Base-by-base conservation (phyloP, 78 protist genomes). In the Anaeramoeba ignava region DNA sequence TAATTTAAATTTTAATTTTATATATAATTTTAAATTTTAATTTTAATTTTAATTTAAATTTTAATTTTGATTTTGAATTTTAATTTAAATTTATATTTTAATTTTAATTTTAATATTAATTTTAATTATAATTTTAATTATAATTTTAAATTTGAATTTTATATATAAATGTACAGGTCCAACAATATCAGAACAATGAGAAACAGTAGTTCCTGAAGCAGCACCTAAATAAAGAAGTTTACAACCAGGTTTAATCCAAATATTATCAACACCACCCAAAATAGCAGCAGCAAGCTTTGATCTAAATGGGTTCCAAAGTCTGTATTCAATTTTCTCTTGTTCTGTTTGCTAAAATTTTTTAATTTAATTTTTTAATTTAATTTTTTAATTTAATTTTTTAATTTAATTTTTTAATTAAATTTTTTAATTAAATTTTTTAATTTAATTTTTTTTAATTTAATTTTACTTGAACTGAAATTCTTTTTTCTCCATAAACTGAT, bases 221-320 rank as follows among this genome's bases (percentile, higher is more conserved):
- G 99, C 99, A 40, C 99, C 99, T 33, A 98, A 89, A 87, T 98
- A 98, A 3, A 98, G 93, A 12, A 98, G 95, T 92, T 96, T 98
- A 41, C 95, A 39, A 78, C 99, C 99, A 38, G 99, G 99, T 41
- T 41, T 37, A 67, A 98, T 96, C 82, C 83, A 86, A 68, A 94
- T 89, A 89, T 91, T 85, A 42, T 91, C 97, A 23, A 98, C 91
- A 84, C 99, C 99, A 41, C 95, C 93, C 3, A 97, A 85, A 40
- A 97, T 80, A 54, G 99, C 99, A 1, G 99, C 97, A 79, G 96
- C 99, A 33, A 98, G 82, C 96, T 98, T 98, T n/a, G 98, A 95
- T 40, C 99, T 89, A 98, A 94, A 98, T 31, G 99, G 99, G 86
- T 98, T 97, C 99, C 99, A 98, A 34, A 97, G 94, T 68, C 99